Conservation (phyloP, 768 basidiomycete species). For the Suillus bovinus region DNA sequence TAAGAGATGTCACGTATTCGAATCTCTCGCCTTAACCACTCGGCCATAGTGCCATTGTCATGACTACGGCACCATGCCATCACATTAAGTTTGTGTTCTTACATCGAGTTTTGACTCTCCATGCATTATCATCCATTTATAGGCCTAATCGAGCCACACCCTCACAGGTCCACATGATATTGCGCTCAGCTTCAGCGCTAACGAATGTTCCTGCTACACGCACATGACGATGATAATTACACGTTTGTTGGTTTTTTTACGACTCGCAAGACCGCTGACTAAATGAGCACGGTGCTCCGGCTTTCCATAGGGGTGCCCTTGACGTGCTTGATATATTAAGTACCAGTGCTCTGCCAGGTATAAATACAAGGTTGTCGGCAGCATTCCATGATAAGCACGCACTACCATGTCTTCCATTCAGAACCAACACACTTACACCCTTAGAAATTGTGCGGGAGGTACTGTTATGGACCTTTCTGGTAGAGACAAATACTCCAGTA, state of each 20-base stretch:
- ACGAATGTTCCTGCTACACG: not conserved
- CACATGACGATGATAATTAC: not conserved
- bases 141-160: too few species aligned
- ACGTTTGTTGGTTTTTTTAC: not conserved
- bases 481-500: conserved; percentile 47
- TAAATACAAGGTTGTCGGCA: too few species aligned
- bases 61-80: too few species aligned
- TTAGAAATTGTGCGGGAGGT: conserved; percentile 51
- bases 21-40: conserved; percentile 81
- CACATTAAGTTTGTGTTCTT: not conserved
- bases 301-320: too few species aligned
- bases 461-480: conserved; percentile 59
- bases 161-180: too few species aligned
- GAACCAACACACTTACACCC: conserved; percentile 41
- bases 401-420: too few species aligned
- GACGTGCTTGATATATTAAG: too few species aligned
- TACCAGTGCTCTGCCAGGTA: too few species aligned
- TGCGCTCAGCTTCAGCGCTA: not conserved
- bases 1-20: conserved; percentile 44
- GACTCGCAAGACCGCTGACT: not conserved
- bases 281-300: too few species aligned
- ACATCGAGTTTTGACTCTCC: too few species aligned
- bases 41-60: conserved; percentile 73
- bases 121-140: too few species aligned
- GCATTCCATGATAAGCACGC: too few species aligned